Conservation (phyloP, 2,329 filamentous ascomycete species). For the Emericellopsis atlantica region DNA sequence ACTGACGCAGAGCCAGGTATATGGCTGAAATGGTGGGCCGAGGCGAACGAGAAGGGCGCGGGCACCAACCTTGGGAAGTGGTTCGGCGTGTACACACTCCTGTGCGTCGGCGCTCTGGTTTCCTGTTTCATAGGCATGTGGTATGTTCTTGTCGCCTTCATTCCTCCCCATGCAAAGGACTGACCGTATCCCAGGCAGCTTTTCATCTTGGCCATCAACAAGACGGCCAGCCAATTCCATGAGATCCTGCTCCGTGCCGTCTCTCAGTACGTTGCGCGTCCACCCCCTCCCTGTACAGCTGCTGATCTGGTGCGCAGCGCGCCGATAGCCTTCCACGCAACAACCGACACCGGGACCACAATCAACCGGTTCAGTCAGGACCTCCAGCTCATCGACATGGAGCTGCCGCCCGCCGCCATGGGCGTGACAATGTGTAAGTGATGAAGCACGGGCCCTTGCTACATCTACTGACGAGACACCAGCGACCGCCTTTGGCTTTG, state of each 20-base stretch:
- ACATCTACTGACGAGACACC: too few species aligned
- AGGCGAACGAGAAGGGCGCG: slow-evolving; percentile 2
- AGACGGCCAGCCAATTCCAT: slow-evolving; percentile 9
- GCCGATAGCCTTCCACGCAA: slow-evolving; percentile 19
- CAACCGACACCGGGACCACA: slow-evolving; percentile 18
- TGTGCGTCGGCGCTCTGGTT: background rate
- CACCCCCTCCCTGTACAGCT: too few species aligned
- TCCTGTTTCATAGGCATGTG: slow-evolving; percentile 1
- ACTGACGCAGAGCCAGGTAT: slow-evolving; percentile 4
- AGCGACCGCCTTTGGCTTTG: slow-evolving; percentile 11
- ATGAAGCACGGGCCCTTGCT: too few species aligned
- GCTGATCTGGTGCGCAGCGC: slow-evolving; percentile 7
- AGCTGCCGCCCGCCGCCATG: slow-evolving; percentile 19
- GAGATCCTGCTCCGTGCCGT: slow-evolving; percentile 9
- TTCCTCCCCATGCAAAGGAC: slow-evolving; percentile 6
- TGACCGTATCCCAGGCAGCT: slow-evolving; percentile 1
- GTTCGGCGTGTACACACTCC: background rate
- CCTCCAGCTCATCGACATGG: slow-evolving; percentile 24
- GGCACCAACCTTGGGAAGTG: background rate
- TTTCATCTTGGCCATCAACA: slow-evolving; percentile 3
- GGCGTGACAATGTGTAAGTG: background rate
- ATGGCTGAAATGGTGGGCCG: slow-evolving; percentile 5
- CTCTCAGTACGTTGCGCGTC: slow-evolving; percentile 4
- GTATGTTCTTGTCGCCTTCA: background rate
- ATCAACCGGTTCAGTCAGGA: slow-evolving; percentile 33